Percentiles rank a stretch among this genome's conserved stretches.
Conservation (phyloP, 345 rosid species). For the Carallia pectinifolia region DNA sequence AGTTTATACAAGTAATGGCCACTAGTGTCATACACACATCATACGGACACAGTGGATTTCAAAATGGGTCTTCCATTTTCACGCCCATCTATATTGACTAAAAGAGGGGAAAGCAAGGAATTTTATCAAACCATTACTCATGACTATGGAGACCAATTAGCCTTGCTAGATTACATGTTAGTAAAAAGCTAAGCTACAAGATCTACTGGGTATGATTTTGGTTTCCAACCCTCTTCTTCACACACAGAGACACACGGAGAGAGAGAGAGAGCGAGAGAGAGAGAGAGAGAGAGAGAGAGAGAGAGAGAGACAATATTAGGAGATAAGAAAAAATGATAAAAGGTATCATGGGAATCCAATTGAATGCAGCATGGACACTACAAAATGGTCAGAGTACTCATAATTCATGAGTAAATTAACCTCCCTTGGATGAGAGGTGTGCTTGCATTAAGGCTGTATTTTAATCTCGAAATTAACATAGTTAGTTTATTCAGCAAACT, state of each 20-base stretch:
- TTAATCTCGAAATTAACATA: no score
- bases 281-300: background rate
- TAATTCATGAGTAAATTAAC: no score
- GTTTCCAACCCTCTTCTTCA: slow-evolving; percentile 27
- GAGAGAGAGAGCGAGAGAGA: background rate
- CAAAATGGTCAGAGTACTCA: no score
- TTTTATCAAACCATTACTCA: slow-evolving; percentile 37
- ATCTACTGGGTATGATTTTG: slow-evolving; percentile 44
- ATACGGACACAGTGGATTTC: slow-evolving; percentile 14
- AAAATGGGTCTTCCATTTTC: slow-evolving; percentile 30
- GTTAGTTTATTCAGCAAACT: no score
- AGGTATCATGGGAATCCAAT: no score
- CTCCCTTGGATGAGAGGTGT: no score
- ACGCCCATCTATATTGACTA: slow-evolving; percentile 49
- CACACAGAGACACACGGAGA: no score
- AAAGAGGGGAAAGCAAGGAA: background rate
- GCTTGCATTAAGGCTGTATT: no score
- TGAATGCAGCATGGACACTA: no score
- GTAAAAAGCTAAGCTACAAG: slow-evolving; percentile 41
- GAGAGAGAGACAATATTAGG: background rate
- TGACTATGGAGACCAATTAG: slow-evolving; percentile 31
- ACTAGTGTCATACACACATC: slow-evolving; percentile 20
- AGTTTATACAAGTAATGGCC: slow-evolving; percentile 30
- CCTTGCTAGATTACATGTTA: slow-evolving; percentile 40
- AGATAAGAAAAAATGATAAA: background rate